Base-by-base conservation (phyloP, 352 stramenopile species). In the Globisporangium cystogenes region DNA sequence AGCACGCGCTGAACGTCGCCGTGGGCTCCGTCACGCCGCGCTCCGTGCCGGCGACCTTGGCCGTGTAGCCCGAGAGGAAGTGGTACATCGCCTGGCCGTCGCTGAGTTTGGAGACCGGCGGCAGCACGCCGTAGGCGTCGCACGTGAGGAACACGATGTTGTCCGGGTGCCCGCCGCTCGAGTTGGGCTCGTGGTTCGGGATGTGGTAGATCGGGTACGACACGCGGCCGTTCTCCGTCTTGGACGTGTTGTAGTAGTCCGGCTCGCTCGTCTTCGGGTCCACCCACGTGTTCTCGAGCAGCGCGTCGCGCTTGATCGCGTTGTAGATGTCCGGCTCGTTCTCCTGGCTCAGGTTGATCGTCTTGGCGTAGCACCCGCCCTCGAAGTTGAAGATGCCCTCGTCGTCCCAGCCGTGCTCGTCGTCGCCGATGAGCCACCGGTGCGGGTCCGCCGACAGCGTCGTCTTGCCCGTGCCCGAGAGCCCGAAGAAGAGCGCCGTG, bases 121-220 rank as follows among this genome's bases (percentile, higher is more conserved):
- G 97, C 37, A 99, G 71, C 39, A 99, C 96, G 51, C 97, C 97
- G 76, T 98, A 99, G 39, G 96, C 97, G 73, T 99, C 97, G 69
- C 93, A 98, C 43, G 94, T 98, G 33, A 99, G 82, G 80, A 99
- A 99, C 48, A 99, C 94, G 51, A 99, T 91, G 65, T 97, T 97
- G 35, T 96, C 92, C 54, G 97, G 96, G 75, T 99, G 96, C 43
- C 87, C 90, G 41, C 95, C 96, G 65, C 77, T 91, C 56, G 76
- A 92, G 31, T 57, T 79, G 40, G 71, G 69, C 61, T 95, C 90
- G 72, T 97, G 93, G 75, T 97, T 97, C 47, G 89, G 78, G 80
- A 99, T 99, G 81, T 99, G 96, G 70, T 98, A 96, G 71, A 99
- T 98, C n/a, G 96, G 96, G 74, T 99, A 99, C n/a, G 92, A 98